These are phyloP conservation scores for Cladosporium sphaerospermum DNA, from an alignment of 2,329 filamentous ascomycete species.

Conservation along the genomic window DNA sequence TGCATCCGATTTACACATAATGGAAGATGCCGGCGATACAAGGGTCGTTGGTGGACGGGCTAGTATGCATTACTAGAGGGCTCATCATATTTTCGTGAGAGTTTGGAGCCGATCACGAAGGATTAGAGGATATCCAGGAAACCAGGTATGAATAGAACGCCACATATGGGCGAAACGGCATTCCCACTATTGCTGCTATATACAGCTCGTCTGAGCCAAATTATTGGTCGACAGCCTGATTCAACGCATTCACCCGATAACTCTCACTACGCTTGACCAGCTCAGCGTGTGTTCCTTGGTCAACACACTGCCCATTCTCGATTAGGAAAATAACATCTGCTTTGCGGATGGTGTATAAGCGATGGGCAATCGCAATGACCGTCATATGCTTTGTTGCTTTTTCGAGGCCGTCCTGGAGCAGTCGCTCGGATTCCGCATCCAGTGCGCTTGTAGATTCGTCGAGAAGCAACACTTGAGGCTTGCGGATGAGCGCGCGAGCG, in stretches of 20 bases:
- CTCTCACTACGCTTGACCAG: slow-evolving; percentile 35
- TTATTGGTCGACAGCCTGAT: not conserved
- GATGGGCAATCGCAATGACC: slow-evolving; percentile 41
- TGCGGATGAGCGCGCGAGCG: slow-evolving; percentile 38
- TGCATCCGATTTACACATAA: no score
- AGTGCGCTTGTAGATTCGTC: slow-evolving; percentile 40
- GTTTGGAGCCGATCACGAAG: no score
- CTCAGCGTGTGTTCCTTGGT: slow-evolving; percentile 45
- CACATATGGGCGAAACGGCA: no score
- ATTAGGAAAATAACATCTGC: slow-evolving; percentile 42
- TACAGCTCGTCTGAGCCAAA: not conserved
- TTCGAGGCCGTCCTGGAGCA: slow-evolving; percentile 36
- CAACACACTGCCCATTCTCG: slow-evolving; percentile 44
- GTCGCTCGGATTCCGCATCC: slow-evolving; percentile 38
- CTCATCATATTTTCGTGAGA: no score
- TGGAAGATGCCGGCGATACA: no score
- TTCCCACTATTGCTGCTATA: no score
- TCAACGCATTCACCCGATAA: slow-evolving; percentile 6
- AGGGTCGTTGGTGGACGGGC: no score
- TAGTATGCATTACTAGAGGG: no score
- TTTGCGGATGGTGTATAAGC: slow-evolving; percentile 36
- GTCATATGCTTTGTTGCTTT: slow-evolving; percentile 29
- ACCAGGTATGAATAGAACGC: no score
- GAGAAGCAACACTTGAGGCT: slow-evolving; percentile 36
- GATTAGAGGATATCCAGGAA: no score